Evolutionary conservation across 352 stramenopile species (phyloP), one percentile per base, ranked within the genome.

Genomic region (Globisporangium megalacanthum): DNA sequence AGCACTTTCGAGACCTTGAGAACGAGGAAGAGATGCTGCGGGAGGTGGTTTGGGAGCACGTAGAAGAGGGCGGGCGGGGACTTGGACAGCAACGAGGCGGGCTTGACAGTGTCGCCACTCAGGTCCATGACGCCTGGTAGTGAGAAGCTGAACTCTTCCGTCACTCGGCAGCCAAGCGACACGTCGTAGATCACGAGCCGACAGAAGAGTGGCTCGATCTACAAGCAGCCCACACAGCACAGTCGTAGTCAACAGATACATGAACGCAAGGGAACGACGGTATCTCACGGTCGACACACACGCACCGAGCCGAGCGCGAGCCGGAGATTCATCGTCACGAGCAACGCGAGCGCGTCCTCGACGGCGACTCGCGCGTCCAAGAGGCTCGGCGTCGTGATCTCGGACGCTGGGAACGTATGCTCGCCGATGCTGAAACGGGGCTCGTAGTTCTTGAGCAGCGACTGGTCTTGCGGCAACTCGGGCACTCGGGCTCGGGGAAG

Each of bases 1-100:
- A 91, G 54, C 4, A 81, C 69, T 47, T 89, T 91, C 5, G 75
- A 73, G 17, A 89, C 66, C 60, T 87, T 90, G 4, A 93, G 59
- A 22, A 93, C 66, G 37, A 89, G 19, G 54, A 79, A 79, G 35
- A 89, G 45, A 58, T 83, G 67, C 48, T 84, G 68, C 1, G 66
- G 54, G 9, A 70, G 61, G 39, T 88, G 67, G 7, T 69, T 82
- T 3, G 79, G 73, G 0, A 90, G 58, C 10, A 73, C 54, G 56
- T 90, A 89, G 25, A 92, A 70, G 0, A 92, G 45, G 0, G 78
- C 77, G 22, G 65, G 49, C 35, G 72, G 51, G 33, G 29, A 13
- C 17, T 25, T 39, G 8, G 49, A n/a, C 9, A 7, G 31, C 10
- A 6, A n/a, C n/a, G 20, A n/a, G 5, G 39, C 2, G 37, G 29